Percentiles rank a stretch among this genome's conserved stretches.
Evolutionary conservation across 345 rosid species (phyloP).

Genomic region (Moricandia arvensis): DNA sequence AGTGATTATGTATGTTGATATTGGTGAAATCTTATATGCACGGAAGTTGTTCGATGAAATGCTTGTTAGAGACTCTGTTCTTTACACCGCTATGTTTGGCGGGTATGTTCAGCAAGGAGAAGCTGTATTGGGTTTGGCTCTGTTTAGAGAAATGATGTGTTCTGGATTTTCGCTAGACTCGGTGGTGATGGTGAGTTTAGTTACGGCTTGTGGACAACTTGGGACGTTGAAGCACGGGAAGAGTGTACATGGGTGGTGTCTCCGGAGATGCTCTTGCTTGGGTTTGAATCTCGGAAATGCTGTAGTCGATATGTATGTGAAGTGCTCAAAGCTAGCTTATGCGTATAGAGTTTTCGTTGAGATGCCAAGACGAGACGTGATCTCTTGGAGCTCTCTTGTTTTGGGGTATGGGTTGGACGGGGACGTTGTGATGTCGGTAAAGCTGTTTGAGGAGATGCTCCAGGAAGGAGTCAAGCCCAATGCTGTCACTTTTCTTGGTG

Average conservation of each 20-base stretch:
- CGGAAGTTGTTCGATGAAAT: constrained; percentile 57
- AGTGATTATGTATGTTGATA: constrained; percentile 43
- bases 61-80: constrained; percentile 49
- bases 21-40: constrained; percentile 37
- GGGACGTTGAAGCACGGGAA: constrained; percentile 58
- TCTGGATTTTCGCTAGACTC: constrained; percentile 45
- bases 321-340: constrained; percentile 41
- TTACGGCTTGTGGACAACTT: constrained; percentile 49
- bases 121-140: constrained; percentile 41
- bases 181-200: constrained; percentile 67
- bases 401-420: constrained; percentile 60
- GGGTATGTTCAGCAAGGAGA: constrained; percentile 64
- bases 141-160: constrained; percentile 49
- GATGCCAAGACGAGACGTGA: constrained; percentile 53
- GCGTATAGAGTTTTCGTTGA: constrained; percentile 42
- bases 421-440: constrained; percentile 32
- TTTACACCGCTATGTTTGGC: constrained; percentile 62
- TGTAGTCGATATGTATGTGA: constrained; percentile 53
- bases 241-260: constrained; percentile 64
- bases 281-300: constrained; percentile 64
- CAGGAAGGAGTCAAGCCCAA: constrained; percentile 43
- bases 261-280: constrained; percentile 42
- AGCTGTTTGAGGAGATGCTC: constrained; percentile 50
- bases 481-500: constrained; percentile 62
- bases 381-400: constrained; percentile 69